Conservation (phyloP, 805 yeast species). For the Blastobotrys muscicola region DNA sequence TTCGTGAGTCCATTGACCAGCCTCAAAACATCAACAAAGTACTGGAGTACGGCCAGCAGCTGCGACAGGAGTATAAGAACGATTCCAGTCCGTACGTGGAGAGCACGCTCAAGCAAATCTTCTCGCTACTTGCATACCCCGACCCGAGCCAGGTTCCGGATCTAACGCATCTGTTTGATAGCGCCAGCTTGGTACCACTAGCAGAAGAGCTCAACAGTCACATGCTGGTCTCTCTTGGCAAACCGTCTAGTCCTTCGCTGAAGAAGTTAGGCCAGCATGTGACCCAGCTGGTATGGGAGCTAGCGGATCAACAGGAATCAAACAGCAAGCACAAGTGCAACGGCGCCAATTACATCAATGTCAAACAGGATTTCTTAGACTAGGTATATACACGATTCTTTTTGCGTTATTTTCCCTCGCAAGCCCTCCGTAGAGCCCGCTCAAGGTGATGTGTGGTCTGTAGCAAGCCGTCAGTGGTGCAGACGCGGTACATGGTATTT, state of each 20-base stretch:
- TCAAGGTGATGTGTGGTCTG: slow-evolving; percentile 43
- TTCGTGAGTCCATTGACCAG: slow-evolving; percentile 16
- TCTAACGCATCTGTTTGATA: slow-evolving; percentile 31
- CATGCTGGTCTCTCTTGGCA: slow-evolving; percentile 35
- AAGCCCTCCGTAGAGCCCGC: slow-evolving; percentile 31
- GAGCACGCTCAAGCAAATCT: slow-evolving; percentile 36
- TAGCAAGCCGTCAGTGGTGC: slow-evolving; percentile 41
- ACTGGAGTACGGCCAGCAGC: slow-evolving; percentile 32
- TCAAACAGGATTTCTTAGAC: slow-evolving; percentile 37
- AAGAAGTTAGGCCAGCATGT: slow-evolving; percentile 38
- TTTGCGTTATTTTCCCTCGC: slow-evolving; percentile 14
- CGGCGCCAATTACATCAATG: slow-evolving; percentile 33
- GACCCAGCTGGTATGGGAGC: slow-evolving; percentile 27
- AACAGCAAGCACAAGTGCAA: slow-evolving; percentile 1
- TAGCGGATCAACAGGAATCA: slow-evolving; percentile 20
- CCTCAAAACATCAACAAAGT: slow-evolving; percentile 24
- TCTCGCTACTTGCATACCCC: slow-evolving; percentile 44
- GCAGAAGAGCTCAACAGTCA: slow-evolving; percentile 37
- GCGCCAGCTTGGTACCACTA: slow-evolving; percentile 30
- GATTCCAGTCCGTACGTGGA: slow-evolving; percentile 27
- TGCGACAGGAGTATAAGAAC: slow-evolving; percentile 27
- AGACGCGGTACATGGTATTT: slow-evolving; percentile 50
- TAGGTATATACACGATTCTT: background rate
- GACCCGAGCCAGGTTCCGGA: slow-evolving; percentile 33
- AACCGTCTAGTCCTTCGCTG: slow-evolving; percentile 34